Conservation (phyloP, 2,329 filamentous ascomycete genomes). For the Diplocarpon rosae region DNA sequence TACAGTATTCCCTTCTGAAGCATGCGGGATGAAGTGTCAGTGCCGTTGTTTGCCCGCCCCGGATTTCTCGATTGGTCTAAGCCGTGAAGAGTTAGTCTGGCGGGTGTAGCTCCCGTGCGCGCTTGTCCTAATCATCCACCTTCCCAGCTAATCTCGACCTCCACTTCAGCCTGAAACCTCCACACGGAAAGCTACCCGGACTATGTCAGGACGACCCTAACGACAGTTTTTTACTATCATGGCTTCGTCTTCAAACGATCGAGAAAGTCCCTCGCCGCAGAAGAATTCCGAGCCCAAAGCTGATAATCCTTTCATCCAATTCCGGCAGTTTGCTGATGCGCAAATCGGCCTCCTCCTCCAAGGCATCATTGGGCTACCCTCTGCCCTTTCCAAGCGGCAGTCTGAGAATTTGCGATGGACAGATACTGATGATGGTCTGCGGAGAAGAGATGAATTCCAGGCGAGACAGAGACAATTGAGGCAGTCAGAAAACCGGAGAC, state of each 20-base stretch:
- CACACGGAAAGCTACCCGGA: too few relatives aligned
- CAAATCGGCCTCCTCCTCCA: constrained; percentile 26
- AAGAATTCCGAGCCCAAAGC: constrained; percentile 10
- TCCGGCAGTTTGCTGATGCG: constrained; percentile 23
- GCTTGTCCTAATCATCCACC: background rate
- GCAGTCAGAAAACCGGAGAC: constrained; percentile 10
- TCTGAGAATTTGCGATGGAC: constrained; percentile 17
- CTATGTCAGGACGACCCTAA: background rate
- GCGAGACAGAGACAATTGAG: constrained; percentile 15
- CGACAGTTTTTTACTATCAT: constrained; percentile 8
- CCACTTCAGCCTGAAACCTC: too few relatives aligned
- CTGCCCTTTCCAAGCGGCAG: constrained; percentile 20
- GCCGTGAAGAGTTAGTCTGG: background rate
- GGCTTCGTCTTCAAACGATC: constrained; percentile 13
- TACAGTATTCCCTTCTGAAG: background rate
- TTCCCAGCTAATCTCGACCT: too few relatives aligned
- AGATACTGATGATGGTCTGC: constrained; percentile 21
- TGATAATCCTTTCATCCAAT: constrained; percentile 26
- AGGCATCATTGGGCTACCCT: constrained; percentile 26
- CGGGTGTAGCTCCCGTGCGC: background rate
- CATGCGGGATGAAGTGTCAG: constrained; percentile 10
- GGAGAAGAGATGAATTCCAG: constrained; percentile 20
- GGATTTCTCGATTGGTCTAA: background rate
- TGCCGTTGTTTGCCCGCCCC: constrained; percentile 1
- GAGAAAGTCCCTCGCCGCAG: constrained; percentile 7